Evolutionary conservation across 2,329 filamentous ascomycete genomes (phyloP), one percentile per base, ranked within the genome.

Genomic region (Mariannaea sp.): DNA sequence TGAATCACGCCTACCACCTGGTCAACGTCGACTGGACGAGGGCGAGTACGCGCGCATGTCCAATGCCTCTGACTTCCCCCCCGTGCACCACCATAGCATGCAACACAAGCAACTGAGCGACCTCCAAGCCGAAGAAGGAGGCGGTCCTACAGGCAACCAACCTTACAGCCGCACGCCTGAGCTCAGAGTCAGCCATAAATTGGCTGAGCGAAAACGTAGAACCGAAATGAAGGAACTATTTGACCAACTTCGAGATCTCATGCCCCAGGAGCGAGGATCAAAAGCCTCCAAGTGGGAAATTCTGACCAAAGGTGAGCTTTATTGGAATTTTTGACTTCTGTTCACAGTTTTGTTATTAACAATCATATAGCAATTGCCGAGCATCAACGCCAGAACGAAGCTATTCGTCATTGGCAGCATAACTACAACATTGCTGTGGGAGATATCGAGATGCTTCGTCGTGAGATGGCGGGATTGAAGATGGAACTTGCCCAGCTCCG

Each of bases 261-360:
- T 93, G 74, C 89, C 89, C 1, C 88, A 91, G 62, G 89, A 90
- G 64, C 84, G 90, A 13, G 90, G 90, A 1, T 88, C 87, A 19
- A 95, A 94, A 70, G 90, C 90, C 0, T 92, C 89, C 61, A 95
- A 95, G 65, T 95, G 90, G 90, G 90, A 95, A 65, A 92, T 93
- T 42, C 70, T 95, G 13, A 92, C 88, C 3, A 93, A 93, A 78
- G 88, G 90, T 92, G 75, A 57, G 80, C 69, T 5, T 26, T 16
- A n/a, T 1, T 30, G 6, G 33, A n/a, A 14, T 29, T 22, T 5
- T 9, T 33, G 13, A 53, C 10, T 32, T 8, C n/a, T n/a, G 8
- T 22, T 3, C 13, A 19, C n/a, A 17, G 6, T 13, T 24, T 39
- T 7, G 10, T 5, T 9, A 48, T 64, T 66, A 55, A 62, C 48